Percentiles rank a stretch among this genome's conserved stretches.
phyloP scores from a whole-genome alignment of 1,284 basidiomycete genomes.

The Ceratobasidium sp. region DNA sequence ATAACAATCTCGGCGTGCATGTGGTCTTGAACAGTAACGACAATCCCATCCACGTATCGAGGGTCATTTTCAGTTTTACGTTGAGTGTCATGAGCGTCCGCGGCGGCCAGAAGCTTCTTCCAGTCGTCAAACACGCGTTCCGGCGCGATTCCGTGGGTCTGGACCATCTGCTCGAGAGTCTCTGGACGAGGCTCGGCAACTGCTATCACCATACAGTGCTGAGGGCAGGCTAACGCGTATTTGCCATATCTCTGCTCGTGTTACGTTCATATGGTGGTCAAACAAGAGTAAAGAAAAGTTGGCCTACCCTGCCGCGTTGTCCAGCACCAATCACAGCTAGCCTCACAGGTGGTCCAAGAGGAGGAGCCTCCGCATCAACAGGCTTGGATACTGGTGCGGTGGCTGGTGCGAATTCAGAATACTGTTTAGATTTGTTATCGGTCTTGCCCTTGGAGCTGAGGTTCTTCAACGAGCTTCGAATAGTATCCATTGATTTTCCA shows the following conservation, averaged over 20 bases:
- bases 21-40: slow-evolving; percentile 80
- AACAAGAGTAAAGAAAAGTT: slow-evolving; percentile 4
- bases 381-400: slow-evolving; percentile 5
- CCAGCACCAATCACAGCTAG: slow-evolving; percentile 77
- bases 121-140: slow-evolving; percentile 77
- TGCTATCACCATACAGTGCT: slow-evolving; percentile 76
- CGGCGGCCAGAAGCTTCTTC: slow-evolving; percentile 74
- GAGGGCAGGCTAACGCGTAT: slow-evolving; percentile 70
- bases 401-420: neutral
- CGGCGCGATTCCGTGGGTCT: slow-evolving; percentile 66
- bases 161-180: slow-evolving; percentile 68
- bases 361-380: slow-evolving; percentile 12
- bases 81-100: slow-evolving; percentile 59
- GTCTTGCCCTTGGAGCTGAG: slow-evolving; percentile 2
- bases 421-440: neutral
- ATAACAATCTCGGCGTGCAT: slow-evolving; percentile 78
- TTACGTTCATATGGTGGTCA: neutral
- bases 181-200: slow-evolving; percentile 82
- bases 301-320: slow-evolving; percentile 73
- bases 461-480: slow-evolving; percentile 30
- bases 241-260: slow-evolving; percentile 68
- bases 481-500: slow-evolving; percentile 4
- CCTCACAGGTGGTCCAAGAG: slow-evolving; percentile 55
- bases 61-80: slow-evolving; percentile 67
- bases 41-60: slow-evolving; percentile 72